Conservation (phyloP, 2,329 filamentous ascomycete species). For the Microcyclosporella mali region DNA sequence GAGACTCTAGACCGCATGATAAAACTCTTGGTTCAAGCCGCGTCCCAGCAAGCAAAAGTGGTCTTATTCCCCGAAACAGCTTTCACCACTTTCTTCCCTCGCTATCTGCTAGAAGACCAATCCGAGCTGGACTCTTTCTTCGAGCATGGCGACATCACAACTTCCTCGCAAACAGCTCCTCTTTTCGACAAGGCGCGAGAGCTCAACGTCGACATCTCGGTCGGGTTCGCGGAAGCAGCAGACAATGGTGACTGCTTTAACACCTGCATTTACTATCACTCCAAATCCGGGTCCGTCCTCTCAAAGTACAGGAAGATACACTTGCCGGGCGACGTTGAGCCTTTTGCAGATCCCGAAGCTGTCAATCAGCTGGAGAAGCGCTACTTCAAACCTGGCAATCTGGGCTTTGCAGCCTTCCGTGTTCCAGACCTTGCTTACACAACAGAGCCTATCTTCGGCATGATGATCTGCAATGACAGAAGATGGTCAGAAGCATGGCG, state of each 20-base stretch:
- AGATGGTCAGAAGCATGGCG: slow-evolving; percentile 51
- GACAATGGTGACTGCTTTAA: slow-evolving; percentile 43
- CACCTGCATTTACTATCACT: slow-evolving; percentile 47
- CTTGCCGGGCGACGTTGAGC: slow-evolving; percentile 47
- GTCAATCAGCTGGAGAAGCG: slow-evolving; percentile 50
- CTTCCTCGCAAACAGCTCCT: slow-evolving; percentile 39
- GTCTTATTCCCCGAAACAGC: slow-evolving; percentile 50
- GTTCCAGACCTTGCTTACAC: slow-evolving; percentile 37
- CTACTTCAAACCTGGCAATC: slow-evolving; percentile 47
- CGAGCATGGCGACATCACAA: slow-evolving; percentile 40
- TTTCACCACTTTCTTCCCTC: slow-evolving; percentile 52
- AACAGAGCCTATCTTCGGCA: slow-evolving; percentile 44
- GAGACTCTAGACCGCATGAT: slow-evolving; percentile 45
- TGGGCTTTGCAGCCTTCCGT: slow-evolving; percentile 49
- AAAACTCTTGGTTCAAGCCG: slow-evolving; percentile 42
- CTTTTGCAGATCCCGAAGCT: slow-evolving; percentile 41
- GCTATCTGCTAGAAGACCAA: slow-evolving; percentile 42
- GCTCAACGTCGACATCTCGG: slow-evolving; percentile 45
- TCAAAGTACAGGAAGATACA: slow-evolving; percentile 51
- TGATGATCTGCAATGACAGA: slow-evolving; percentile 52
- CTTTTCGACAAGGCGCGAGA: slow-evolving; percentile 44
- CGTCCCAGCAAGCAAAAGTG: slow-evolving; percentile 39
- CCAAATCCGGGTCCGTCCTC: slow-evolving; percentile 36
- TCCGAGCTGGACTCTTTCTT: slow-evolving; percentile 44
- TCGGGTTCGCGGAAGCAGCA: slow-evolving; percentile 48